Conservation (phyloP, 2,329 filamentous ascomycete species). For the Balansia obtecta region DNA sequence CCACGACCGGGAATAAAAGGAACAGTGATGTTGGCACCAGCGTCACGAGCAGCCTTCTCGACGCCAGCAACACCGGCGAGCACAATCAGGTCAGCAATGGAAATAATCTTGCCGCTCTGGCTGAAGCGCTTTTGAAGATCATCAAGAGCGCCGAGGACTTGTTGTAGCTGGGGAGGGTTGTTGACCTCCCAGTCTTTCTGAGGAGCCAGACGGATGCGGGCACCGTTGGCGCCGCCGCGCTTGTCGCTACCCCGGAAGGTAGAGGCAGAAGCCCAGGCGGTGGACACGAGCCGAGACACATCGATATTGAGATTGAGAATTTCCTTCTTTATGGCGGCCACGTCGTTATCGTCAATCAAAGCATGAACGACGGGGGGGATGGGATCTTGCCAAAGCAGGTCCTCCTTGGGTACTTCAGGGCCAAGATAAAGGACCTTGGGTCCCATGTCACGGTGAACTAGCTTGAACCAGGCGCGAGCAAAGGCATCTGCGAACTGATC, state of each 20-base stretch:
- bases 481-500: constrained; percentile 59
- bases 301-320: constrained; percentile 52
- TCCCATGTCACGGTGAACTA: constrained; percentile 69
- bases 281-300: constrained; percentile 47
- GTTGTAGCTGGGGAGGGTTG: constrained; percentile 54
- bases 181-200: constrained; percentile 64
- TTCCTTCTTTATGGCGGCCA: constrained; percentile 53
- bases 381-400: constrained; percentile 64
- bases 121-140: constrained; percentile 56
- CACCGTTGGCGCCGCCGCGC: constrained; percentile 72
- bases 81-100: constrained; percentile 67
- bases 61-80: constrained; percentile 58
- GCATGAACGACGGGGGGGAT: constrained; percentile 47
- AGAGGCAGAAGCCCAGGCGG: constrained; percentile 58
- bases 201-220: constrained; percentile 61
- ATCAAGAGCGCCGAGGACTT: constrained; percentile 49
- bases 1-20: constrained; percentile 63
- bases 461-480: constrained; percentile 69
- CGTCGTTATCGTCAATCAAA: constrained; percentile 48
- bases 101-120: constrained; percentile 56
- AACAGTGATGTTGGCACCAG: constrained; percentile 39
- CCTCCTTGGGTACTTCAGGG: constrained; percentile 59
- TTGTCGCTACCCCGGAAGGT: constrained; percentile 68
- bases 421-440: constrained; percentile 59
- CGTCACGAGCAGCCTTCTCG: constrained; percentile 52